Percentiles rank a stretch among this genome's conserved stretches.
These are phyloP conservation scores for Lactarius pseudohatsudake DNA, from an alignment of 768 basidiomycete genomes.

Conservation along the genomic window DNA sequence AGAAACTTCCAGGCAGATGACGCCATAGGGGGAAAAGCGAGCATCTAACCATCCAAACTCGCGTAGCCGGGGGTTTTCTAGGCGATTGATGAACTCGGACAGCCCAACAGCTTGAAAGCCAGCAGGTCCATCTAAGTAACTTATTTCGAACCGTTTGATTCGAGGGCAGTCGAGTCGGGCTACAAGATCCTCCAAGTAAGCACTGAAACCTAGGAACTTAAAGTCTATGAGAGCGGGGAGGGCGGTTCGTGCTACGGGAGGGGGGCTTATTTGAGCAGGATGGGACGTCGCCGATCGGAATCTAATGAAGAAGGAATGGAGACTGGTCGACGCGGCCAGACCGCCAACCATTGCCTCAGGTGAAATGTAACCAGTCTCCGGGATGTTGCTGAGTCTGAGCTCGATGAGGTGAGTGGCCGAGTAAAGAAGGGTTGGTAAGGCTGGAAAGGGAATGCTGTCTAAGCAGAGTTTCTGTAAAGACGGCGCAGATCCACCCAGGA, in stretches of 20 bases:
- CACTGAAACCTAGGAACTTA: not conserved
- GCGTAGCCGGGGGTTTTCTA: not conserved
- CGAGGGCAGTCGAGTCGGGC: not conserved
- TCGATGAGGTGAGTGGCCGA: not conserved
- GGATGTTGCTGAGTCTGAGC: not conserved
- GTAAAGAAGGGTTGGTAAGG: not conserved
- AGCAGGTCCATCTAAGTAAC: fast-evolving
- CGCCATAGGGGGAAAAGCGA: fast-evolving
- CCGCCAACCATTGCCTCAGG: not conserved
- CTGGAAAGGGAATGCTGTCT: not conserved
- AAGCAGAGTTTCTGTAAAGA: not conserved
- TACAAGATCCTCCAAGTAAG: not conserved
- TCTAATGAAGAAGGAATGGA: not conserved
- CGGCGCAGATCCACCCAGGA: not conserved
- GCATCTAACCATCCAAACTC: not conserved
- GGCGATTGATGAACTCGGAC: not conserved
- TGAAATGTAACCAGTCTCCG: not conserved
- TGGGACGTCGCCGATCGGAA: not conserved
- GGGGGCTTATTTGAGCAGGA: not conserved
- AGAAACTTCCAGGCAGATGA: not conserved
- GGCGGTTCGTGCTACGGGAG: too few species aligned
- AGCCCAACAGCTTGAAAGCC: not conserved
- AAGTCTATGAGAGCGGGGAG: not conserved
- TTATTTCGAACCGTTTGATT: not conserved
- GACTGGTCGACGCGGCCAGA: not conserved